Conservation (phyloP, 352 stramenopile genomes). For the Pythium rishiriense region DNA sequence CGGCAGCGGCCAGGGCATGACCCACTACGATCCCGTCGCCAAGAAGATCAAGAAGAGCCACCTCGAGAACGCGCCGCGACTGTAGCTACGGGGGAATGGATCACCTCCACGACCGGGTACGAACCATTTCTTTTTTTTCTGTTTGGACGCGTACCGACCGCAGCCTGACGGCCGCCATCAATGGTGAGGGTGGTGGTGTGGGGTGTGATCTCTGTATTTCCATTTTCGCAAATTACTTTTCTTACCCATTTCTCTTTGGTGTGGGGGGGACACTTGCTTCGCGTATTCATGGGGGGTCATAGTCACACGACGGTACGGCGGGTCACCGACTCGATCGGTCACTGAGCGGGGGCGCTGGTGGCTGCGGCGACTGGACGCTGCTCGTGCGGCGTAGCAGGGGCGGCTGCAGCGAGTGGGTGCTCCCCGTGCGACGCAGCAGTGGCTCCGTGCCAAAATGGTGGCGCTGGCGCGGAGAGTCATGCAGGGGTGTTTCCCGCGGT, state of each 20-base stretch:
- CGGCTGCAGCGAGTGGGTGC: constrained; percentile 6
- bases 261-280: too few relatives aligned
- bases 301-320: too few relatives aligned
- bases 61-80: constrained; percentile 16
- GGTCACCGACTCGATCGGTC: neutral
- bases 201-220: too few relatives aligned
- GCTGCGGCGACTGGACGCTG: constrained; percentile 9
- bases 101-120: constrained; percentile 2
- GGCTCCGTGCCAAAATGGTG: constrained; percentile 30
- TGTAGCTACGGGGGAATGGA: constrained; percentile 10
- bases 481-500: neutral
- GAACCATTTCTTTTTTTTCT: constrained; percentile 11
- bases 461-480: constrained; percentile 1
- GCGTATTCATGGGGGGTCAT: too few relatives aligned
- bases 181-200: neutral
- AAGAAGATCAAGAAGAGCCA: constrained; percentile 68
- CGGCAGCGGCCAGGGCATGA: constrained; percentile 88
- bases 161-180: too few relatives aligned
- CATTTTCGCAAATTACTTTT: too few relatives aligned
- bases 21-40: constrained; percentile 56
- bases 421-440: constrained; percentile 19
- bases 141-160: too few relatives aligned
- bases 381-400: constrained; percentile 21
- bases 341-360: too few relatives aligned
- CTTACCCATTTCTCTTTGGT: too few relatives aligned